Conservation (phyloP, 1,284 basidiomycete genomes). For the Acaromyces ingoldii region DNA sequence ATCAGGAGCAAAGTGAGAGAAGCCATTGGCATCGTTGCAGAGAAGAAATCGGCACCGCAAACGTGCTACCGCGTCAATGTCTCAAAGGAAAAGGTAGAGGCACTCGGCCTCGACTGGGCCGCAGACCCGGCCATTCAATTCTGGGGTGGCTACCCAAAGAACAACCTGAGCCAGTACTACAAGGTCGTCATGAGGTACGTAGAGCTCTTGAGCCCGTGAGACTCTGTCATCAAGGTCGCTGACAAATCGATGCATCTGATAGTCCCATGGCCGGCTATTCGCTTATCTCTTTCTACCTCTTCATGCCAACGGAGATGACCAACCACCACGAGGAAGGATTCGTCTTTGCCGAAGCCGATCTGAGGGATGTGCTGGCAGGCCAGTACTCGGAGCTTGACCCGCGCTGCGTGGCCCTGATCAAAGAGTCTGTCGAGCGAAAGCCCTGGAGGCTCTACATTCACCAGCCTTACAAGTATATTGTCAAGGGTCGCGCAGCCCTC, state of each 20-base stretch:
- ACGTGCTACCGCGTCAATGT: conserved; percentile 54
- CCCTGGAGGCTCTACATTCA: conserved; percentile 49
- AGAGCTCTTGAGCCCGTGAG: too few relatives aligned
- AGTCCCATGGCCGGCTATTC: conserved; percentile 47
- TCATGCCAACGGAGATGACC: conserved; percentile 47
- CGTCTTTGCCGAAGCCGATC: conserved; percentile 45
- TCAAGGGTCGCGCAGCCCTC: conserved; percentile 32
- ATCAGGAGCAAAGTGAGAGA: conserved; percentile 52
- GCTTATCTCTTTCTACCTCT: conserved; percentile 52
- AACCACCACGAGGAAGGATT: conserved; percentile 54
- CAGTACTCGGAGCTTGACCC: conserved; percentile 50
- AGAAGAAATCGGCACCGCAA: conserved; percentile 48
- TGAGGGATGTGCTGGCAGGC: conserved; percentile 49
- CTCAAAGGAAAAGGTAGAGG: conserved; percentile 37
- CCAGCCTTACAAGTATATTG: conserved; percentile 35
- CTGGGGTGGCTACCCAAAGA: conserved; percentile 50
- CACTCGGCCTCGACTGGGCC: conserved; percentile 50
- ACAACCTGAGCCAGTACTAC: conserved; percentile 43
- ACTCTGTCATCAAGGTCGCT: too few relatives aligned
- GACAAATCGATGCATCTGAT: too few relatives aligned
- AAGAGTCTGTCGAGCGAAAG: conserved; percentile 35
- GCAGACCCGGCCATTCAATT: conserved; percentile 52
- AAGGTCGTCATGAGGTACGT: conserved; percentile 55
- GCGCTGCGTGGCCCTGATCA: conserved; percentile 46
- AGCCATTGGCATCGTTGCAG: conserved; percentile 35